phyloP scores from a whole-genome alignment of 257 asterid genomes.

The Primulina eburnea region DNA sequence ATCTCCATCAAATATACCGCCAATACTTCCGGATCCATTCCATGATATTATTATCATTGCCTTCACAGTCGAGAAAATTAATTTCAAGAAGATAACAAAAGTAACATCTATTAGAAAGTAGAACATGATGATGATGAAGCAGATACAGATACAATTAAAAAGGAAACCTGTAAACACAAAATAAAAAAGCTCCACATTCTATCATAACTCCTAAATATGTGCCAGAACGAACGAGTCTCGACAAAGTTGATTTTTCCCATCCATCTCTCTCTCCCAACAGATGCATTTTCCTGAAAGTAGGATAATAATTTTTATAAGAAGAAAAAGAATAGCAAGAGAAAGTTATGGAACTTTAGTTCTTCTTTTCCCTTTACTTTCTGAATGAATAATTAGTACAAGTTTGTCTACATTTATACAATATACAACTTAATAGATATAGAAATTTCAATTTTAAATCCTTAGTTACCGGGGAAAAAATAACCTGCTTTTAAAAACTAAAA shows the following conservation, averaged over 20 bases:
- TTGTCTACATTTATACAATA: no score
- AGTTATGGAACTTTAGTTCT: background rate
- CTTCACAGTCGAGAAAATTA: constrained; percentile 36
- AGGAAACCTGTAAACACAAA: constrained; percentile 74
- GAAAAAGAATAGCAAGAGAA: background rate
- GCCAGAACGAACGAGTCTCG: constrained; percentile 90
- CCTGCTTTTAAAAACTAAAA: no score
- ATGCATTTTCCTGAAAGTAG: constrained; percentile 48
- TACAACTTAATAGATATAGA: no score
- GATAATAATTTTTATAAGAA: constrained; percentile 22
- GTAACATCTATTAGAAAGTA: constrained; percentile 11
- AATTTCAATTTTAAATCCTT: no score
- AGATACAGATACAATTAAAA: constrained; percentile 11
- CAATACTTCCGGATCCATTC: constrained; percentile 69
- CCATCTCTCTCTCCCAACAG: constrained; percentile 62
- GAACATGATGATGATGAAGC: constrained; percentile 18
- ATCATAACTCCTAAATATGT: constrained; percentile 79
- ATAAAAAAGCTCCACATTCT: constrained; percentile 97
- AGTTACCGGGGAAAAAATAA: no score
- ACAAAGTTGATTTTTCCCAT: constrained; percentile 88
- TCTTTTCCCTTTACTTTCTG: background rate
- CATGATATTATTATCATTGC: constrained; percentile 94
- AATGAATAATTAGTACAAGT: background rate
- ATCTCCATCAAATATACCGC: constrained; percentile 56
- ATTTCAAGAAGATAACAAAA: constrained; percentile 20